These are phyloP conservation scores for Ustilago tritici DNA, from an alignment of 1,284 basidiomycete species.

Conservation along the genomic window DNA sequence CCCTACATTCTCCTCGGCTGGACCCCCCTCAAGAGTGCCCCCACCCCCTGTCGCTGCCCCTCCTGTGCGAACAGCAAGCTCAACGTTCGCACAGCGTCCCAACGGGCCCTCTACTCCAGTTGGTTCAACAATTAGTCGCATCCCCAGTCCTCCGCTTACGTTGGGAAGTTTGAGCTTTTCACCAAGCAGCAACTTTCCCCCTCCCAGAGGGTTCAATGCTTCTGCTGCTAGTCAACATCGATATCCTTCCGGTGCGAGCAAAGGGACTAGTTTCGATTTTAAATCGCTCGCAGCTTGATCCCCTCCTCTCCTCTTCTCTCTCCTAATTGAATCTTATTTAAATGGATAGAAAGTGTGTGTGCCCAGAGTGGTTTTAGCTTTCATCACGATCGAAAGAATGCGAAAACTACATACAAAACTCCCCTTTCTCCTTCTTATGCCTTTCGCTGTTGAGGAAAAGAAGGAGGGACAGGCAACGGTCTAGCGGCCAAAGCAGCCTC, in stretches of 20 bases:
- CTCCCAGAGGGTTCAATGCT: slow-evolving; percentile 43
- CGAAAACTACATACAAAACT: slow-evolving; percentile 1
- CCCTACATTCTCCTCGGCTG: slow-evolving; percentile 76
- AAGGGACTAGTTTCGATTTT: slow-evolving; percentile 47
- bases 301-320: neutral
- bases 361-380: neutral
- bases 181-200: slow-evolving; percentile 39
- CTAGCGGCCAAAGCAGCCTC: neutral
- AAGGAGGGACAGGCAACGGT: slow-evolving; percentile 32
- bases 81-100: slow-evolving; percentile 23
- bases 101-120: slow-evolving; percentile 22
- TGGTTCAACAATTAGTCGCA: slow-evolving; percentile 11
- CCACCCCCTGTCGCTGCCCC: slow-evolving; percentile 73
- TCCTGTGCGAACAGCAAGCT: slow-evolving; percentile 55
- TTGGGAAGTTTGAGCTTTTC: slow-evolving; percentile 43
- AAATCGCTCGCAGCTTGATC: slow-evolving; percentile 20
- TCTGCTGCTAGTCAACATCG: slow-evolving; percentile 39
- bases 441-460: slow-evolving; percentile 11
- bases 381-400: neutral
- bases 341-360: neutral
- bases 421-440: neutral
- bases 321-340: neutral
- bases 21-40: slow-evolving; percentile 75
- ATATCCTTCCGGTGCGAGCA: slow-evolving; percentile 42
- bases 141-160: slow-evolving; percentile 41